phyloP scores from a whole-genome alignment of 2,329 filamentous ascomycete species.

The Albophoma yamanashiensis region DNA sequence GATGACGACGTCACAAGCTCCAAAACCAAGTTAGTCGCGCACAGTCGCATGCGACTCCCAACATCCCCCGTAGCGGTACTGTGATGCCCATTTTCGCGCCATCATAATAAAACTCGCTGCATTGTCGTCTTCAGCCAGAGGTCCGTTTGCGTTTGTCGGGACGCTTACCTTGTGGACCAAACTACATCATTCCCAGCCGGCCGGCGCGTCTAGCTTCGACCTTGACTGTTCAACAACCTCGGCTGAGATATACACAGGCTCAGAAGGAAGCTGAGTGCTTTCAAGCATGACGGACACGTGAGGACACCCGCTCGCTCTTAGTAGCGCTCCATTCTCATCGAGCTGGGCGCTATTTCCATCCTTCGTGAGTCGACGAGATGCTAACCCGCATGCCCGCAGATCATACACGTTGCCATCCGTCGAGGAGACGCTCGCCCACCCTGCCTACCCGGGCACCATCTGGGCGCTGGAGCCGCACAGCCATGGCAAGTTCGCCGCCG shows the following conservation, averaged over 20 bases:
- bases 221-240: neutral
- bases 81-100: neutral
- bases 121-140: neutral
- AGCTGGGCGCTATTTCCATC: neutral
- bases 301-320: neutral
- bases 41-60: neutral
- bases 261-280: neutral
- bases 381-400: slow-evolving; percentile 3
- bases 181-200: neutral
- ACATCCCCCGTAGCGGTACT: neutral
- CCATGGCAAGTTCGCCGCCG: slow-evolving; percentile 52
- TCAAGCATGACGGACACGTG: neutral
- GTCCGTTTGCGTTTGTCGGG: neutral
- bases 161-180: neutral
- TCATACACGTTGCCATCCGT: slow-evolving; percentile 28
- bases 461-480: slow-evolving; percentile 60
- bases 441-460: slow-evolving; percentile 54
- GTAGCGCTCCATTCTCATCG: neutral
- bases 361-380: neutral
- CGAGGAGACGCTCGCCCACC: slow-evolving; percentile 51
- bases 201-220: neutral
- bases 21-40: neutral
- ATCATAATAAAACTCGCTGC: neutral
- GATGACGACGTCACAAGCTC: neutral
- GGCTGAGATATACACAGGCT: neutral